Evolutionary conservation across 2,329 filamentous ascomycete species (phyloP).

Genomic region (Aspergillus jensenii): DNA sequence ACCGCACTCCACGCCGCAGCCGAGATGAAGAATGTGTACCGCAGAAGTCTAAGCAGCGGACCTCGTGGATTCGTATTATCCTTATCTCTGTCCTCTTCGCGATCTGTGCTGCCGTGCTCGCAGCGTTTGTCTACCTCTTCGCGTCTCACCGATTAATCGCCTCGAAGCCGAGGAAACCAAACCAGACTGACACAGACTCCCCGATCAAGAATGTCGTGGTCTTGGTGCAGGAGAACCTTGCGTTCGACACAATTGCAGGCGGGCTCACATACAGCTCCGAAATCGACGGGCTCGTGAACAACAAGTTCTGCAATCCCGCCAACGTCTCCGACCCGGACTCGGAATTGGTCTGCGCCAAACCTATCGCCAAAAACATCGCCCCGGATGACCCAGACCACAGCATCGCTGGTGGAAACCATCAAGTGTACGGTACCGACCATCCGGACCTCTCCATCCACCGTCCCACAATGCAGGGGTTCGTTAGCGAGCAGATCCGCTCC

Average conservation of each 20-base stretch:
- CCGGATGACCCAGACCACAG: slow-evolving; percentile 47
- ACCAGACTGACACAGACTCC: not conserved
- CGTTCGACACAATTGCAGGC: slow-evolving; percentile 43
- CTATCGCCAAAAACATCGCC: slow-evolving; percentile 39
- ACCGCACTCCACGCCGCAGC: not conserved
- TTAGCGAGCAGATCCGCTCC: slow-evolving; percentile 42
- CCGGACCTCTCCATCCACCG: slow-evolving; percentile 24
- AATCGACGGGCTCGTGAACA: slow-evolving; percentile 36
- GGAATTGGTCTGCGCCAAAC: slow-evolving; percentile 37
- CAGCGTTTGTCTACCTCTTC: not conserved
- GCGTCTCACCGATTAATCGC: not conserved
- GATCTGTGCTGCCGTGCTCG: not conserved
- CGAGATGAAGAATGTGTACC: not conserved
- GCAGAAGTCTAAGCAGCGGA: not conserved
- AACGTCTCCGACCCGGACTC: slow-evolving; percentile 26
- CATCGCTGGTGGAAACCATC: slow-evolving; percentile 45
- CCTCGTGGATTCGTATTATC: not conserved
- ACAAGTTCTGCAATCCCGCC: slow-evolving; percentile 42
- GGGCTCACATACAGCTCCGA: slow-evolving; percentile 38
- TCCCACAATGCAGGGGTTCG: slow-evolving; percentile 42
- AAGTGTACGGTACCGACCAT: slow-evolving; percentile 42
- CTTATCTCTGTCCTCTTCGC: not conserved
- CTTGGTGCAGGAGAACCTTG: slow-evolving; percentile 46
- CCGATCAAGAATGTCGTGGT: slow-evolving; percentile 53
- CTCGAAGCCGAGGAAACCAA: not conserved